These are phyloP conservation scores for Yamadazyma takamatsuzukensis DNA, from an alignment of 805 yeast genomes.

Conservation along the genomic window DNA sequence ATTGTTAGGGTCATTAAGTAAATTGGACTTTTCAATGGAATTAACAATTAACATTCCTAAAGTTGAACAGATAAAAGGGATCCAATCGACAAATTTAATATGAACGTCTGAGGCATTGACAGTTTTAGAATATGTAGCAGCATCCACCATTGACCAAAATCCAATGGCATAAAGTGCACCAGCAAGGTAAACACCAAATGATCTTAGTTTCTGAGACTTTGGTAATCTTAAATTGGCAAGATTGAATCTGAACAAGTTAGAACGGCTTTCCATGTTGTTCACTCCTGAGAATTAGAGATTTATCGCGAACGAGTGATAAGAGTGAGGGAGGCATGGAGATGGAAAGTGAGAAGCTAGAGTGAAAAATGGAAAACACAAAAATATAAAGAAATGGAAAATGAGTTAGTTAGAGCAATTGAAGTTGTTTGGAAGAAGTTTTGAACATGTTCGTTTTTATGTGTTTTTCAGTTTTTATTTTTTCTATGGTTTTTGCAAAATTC, in stretches of 20 bases:
- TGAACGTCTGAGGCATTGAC: conserved; percentile 85
- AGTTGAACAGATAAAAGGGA: conserved; percentile 84
- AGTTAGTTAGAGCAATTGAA: too few relatives aligned
- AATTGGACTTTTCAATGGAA: conserved; percentile 63
- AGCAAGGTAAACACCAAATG: conserved; percentile 71
- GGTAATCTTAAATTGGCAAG: conserved; percentile 55
- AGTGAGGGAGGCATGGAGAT: too few relatives aligned
- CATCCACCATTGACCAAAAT: conserved; percentile 85
- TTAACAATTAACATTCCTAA: conserved; percentile 84
- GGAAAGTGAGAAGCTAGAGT: too few relatives aligned
- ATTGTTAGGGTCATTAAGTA: conserved; percentile 39
- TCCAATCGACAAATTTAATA: conserved; percentile 92
- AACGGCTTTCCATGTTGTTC: conserved; percentile 39
- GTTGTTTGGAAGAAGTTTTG: too few relatives aligned
- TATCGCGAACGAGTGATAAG: too few relatives aligned
- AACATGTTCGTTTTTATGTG: too few relatives aligned
- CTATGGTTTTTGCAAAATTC: too few relatives aligned
- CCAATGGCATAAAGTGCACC: conserved; percentile 82
- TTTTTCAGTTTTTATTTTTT: too few relatives aligned
- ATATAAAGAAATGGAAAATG: too few relatives aligned
- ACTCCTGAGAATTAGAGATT: not conserved
- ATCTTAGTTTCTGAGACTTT: conserved; percentile 64
- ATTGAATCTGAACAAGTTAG: conserved; percentile 61
- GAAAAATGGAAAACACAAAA: too few relatives aligned
- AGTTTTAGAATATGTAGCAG: conserved; percentile 80